Evolutionary conservation across 2,329 filamentous ascomycete genomes (phyloP).

Genomic region (Sclerotinia sclerotiorum): DNA sequence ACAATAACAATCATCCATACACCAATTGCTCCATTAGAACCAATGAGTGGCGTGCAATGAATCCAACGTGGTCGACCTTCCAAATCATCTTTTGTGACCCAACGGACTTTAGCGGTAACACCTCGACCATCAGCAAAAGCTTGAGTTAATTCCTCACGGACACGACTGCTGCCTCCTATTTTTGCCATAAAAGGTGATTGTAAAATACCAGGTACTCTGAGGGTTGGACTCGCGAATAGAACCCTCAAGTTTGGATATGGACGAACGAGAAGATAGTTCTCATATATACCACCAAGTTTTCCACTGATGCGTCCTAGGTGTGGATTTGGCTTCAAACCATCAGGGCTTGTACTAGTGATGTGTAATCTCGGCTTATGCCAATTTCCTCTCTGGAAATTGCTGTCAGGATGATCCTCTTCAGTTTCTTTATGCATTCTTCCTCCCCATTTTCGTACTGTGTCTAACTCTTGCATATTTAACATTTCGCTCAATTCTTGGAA

Average conservation of each 20-base stretch:
- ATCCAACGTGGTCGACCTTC: slow-evolving; percentile 69
- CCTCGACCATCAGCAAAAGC: slow-evolving; percentile 68
- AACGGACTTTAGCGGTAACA: slow-evolving; percentile 73
- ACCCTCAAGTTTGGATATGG: slow-evolving; percentile 66
- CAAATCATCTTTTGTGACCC: slow-evolving; percentile 54
- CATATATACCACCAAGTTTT: slow-evolving; percentile 47
- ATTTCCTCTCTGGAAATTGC: slow-evolving; percentile 34
- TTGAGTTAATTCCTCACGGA: slow-evolving; percentile 51
- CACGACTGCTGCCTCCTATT: slow-evolving; percentile 51
- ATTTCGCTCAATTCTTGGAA: slow-evolving; percentile 68
- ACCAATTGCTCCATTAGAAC: slow-evolving; percentile 65
- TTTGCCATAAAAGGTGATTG: slow-evolving; percentile 58
- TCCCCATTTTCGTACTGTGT: slow-evolving; percentile 61
- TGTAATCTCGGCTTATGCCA: slow-evolving; percentile 47
- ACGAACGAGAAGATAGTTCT: slow-evolving; percentile 63
- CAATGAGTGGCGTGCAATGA: slow-evolving; percentile 72
- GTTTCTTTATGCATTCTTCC: slow-evolving; percentile 58
- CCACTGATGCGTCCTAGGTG: slow-evolving; percentile 34
- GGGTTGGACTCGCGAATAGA: slow-evolving; percentile 66
- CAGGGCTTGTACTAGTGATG: slow-evolving; percentile 42
- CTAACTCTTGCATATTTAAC: slow-evolving; percentile 66
- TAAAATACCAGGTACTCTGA: slow-evolving; percentile 66
- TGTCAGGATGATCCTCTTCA: slow-evolving; percentile 49
- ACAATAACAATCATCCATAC: slow-evolving; percentile 79
- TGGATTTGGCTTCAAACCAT: slow-evolving; percentile 26